These are phyloP conservation scores for Triticum timopheevii DNA, from an alignment of 176 grass and related monocot genomes.

Conservation along the genomic window DNA sequence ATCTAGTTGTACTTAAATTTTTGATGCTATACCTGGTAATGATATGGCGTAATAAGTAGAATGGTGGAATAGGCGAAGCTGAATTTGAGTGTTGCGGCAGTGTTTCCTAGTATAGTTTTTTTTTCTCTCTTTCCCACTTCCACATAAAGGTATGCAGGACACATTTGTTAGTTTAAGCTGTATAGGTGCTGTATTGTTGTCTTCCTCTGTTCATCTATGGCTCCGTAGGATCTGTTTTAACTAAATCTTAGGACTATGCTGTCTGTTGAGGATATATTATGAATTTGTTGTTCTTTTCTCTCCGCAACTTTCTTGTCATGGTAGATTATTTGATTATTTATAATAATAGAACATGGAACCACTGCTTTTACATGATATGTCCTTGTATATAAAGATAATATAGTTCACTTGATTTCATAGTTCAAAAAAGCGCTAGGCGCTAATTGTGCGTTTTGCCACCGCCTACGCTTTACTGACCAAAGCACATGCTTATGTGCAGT, in stretches of 20 bases:
- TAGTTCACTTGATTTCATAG: not conserved
- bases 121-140: not conserved
- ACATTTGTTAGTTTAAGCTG: slow-evolving; percentile 6
- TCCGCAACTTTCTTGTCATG: not conserved
- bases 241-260: not conserved
- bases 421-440: no score
- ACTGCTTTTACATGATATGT: not conserved
- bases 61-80: not conserved
- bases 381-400: not conserved
- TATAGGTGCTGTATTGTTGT: not conserved
- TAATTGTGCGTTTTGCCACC: no score
- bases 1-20: not conserved
- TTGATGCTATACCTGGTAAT: slow-evolving; percentile 1
- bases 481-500: no score
- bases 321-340: not conserved
- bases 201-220: not conserved
- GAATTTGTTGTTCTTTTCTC: not conserved
- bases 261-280: not conserved
- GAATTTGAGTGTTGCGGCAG: not conserved
- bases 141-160: not conserved
- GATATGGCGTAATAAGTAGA: not conserved
- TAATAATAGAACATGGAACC: not conserved
- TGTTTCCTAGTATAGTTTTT: not conserved
- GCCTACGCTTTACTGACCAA: no score
- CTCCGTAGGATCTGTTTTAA: not conserved